A percentile compares a stretch with the other conserved stretches of the same genome.
These are phyloP conservation scores for Cochlearia excelsa DNA, from an alignment of 345 rosid species.

Conservation along the genomic window DNA sequence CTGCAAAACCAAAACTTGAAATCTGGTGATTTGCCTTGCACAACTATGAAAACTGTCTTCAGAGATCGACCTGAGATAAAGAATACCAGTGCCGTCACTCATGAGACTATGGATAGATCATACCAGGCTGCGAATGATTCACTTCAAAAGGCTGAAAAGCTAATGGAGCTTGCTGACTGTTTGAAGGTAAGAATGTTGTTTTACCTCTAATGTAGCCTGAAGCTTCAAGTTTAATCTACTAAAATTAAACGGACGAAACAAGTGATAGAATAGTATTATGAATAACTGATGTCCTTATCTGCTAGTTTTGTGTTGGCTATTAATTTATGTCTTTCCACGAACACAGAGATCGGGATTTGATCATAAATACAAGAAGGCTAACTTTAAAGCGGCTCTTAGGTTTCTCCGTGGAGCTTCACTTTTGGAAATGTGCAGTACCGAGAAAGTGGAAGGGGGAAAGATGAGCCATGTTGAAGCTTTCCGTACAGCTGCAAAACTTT, in stretches of 20 bases:
- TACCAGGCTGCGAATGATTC: slow-evolving; percentile 40
- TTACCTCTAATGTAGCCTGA: slow-evolving; percentile 20
- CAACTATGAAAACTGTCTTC: slow-evolving; percentile 34
- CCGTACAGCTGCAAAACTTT: slow-evolving; percentile 53
- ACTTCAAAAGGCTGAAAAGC: slow-evolving; percentile 57
- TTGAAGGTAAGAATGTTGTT: slow-evolving; percentile 50
- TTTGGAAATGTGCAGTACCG: slow-evolving; percentile 49
- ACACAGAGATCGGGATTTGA: slow-evolving; percentile 50
- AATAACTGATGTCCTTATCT: slow-evolving; percentile 10
- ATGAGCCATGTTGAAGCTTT: slow-evolving; percentile 58
- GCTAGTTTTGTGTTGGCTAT: slow-evolving; percentile 28
- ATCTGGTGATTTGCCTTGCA: slow-evolving; percentile 37
- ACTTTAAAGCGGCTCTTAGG: slow-evolving; percentile 63
- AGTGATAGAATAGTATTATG: slow-evolving; percentile 7
- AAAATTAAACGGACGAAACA: not conserved
- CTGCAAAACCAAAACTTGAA: slow-evolving; percentile 12
- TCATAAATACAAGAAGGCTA: slow-evolving; percentile 52
- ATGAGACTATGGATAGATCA: slow-evolving; percentile 39
- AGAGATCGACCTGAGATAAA: slow-evolving; percentile 33
- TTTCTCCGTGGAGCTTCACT: slow-evolving; percentile 67
- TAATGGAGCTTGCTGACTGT: slow-evolving; percentile 51
- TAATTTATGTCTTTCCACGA: slow-evolving; percentile 30
- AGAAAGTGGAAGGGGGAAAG: slow-evolving; percentile 47
- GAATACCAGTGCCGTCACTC: slow-evolving; percentile 36
- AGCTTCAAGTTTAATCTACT: slow-evolving; percentile 22